Evolutionary conservation across 768 basidiomycete genomes (phyloP).

Genomic region (Lactifluus subvellereus): DNA sequence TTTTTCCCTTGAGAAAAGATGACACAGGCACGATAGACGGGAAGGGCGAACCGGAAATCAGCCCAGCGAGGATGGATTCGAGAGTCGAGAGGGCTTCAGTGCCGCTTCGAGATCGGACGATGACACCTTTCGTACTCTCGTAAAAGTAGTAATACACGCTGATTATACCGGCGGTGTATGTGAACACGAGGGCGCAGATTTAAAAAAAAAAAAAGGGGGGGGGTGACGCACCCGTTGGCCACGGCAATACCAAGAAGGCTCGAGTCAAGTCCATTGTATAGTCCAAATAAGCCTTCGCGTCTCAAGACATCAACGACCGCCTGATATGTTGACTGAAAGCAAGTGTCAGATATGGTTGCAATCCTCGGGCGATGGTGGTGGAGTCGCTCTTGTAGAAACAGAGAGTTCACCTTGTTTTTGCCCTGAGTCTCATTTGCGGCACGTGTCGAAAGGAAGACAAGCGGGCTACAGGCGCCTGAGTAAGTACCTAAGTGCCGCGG

Average conservation of each 20-base stretch:
- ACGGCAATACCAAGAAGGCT: constrained; percentile 87
- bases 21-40: neutral
- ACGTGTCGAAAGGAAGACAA: constrained; percentile 88
- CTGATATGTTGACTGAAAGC: constrained; percentile 52
- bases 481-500: constrained; percentile 8
- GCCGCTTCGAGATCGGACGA: constrained; percentile 50
- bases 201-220: neutral
- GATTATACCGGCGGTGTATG: neutral
- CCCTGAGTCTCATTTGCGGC: constrained; percentile 87
- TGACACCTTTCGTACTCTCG: constrained; percentile 56
- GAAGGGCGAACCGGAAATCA: constrained; percentile 66
- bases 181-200: neutral
- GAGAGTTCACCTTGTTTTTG: constrained; percentile 55
- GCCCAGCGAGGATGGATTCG: constrained; percentile 86
- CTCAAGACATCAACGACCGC: constrained; percentile 71
- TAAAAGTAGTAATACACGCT: constrained; percentile 95
- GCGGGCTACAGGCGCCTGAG: constrained; percentile 51
- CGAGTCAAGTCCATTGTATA: constrained; percentile 84
- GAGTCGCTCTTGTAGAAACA: neutral
- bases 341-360: neutral
- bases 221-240: constrained; percentile 70
- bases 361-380: constrained; percentile 3
- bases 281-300: constrained; percentile 74
- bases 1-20: constrained; percentile 1
- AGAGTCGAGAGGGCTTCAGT: constrained; percentile 69